Base-by-base conservation (phyloP, 2,329 filamentous ascomycete genomes). In the Ilyonectria robusta region DNA sequence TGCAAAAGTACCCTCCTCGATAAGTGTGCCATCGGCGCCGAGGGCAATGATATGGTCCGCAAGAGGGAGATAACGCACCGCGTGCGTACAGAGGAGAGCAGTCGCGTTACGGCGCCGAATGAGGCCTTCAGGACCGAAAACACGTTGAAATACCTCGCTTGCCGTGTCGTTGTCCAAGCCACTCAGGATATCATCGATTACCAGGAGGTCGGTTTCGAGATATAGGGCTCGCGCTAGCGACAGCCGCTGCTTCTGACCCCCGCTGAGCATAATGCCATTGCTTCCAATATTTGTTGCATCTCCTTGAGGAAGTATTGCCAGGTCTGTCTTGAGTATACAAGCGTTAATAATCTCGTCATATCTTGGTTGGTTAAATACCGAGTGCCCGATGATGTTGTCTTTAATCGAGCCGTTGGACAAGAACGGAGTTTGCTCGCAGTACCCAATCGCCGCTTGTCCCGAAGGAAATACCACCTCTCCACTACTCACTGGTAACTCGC, bases 311-410 rank as follows among this genome's bases (percentile, higher is more conserved):
- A 17, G 13, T 10, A 31, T 3, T 0, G 54, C 55, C 5, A 83
- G 62, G 61, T 84, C 82, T 0, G 66, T 48, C 1, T 65, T 59
- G 0, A 84, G 73, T 57, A 78, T 70, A 0, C 78, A 78, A 0
- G 81, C 78, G 0, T 79, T 70, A 0, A 83, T 63, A 0, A 83
- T 76, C 15, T 78, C 74, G 1, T 76, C 62, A n/a, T 83, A 83
- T 10, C 78, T 74, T 1, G 55, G 46, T n/a, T 72, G 64, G 21
- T 81, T 70, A 21, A 79, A 81, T 0, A 60, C 19, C 6, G 68
- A 72, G 29, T 78, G 77, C 0, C 81, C 82, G 13, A 82, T 61
- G 8, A 84, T 82, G 53, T 83, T 84, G 3, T 81, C 74, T 8
- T 72, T 74, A 7, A 84, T 73, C 1, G 80, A 78, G 0, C 68